Evolutionary conservation across 805 yeast genomes (phyloP).

Genomic region (Ogataea wickerhamii): DNA sequence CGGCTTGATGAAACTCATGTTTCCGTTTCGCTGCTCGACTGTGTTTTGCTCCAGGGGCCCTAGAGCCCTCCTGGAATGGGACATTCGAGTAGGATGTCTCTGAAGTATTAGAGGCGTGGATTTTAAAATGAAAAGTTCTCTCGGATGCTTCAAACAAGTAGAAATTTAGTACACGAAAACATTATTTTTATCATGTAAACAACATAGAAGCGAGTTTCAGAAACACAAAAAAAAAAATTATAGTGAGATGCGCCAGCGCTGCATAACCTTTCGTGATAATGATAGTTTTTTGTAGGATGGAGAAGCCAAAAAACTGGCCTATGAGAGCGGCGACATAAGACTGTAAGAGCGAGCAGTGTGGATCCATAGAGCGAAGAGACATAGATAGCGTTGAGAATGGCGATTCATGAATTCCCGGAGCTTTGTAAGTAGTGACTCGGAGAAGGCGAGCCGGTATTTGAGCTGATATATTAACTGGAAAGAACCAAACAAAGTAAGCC

Average conservation of each 20-base stretch:
- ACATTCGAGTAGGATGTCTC: neutral
- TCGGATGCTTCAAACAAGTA: neutral
- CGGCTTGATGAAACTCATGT: neutral
- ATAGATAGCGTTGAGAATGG: conserved; percentile 22
- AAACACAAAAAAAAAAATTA: too few relatives aligned
- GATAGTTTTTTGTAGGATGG: too few relatives aligned
- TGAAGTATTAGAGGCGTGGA: neutral
- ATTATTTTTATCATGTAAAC: too few relatives aligned
- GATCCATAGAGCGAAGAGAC: too few relatives aligned
- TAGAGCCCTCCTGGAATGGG: neutral
- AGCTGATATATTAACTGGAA: too few relatives aligned
- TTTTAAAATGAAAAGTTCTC: neutral
- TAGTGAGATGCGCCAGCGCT: too few relatives aligned
- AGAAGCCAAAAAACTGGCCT: neutral
- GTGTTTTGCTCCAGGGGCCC: neutral
- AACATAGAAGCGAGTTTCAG: neutral
- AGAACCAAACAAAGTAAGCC: conserved; percentile 47
- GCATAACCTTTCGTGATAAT: too few relatives aligned
- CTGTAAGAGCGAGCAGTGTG: too few relatives aligned
- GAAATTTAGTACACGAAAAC: neutral
- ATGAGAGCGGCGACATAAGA: too few relatives aligned
- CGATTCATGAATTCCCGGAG: conserved; percentile 38
- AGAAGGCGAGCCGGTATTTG: neutral
- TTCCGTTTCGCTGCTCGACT: neutral
- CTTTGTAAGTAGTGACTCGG: conserved; percentile 33